Conservation (phyloP, 2,329 filamentous ascomycete genomes). For the Sclerotinia glacialis region DNA sequence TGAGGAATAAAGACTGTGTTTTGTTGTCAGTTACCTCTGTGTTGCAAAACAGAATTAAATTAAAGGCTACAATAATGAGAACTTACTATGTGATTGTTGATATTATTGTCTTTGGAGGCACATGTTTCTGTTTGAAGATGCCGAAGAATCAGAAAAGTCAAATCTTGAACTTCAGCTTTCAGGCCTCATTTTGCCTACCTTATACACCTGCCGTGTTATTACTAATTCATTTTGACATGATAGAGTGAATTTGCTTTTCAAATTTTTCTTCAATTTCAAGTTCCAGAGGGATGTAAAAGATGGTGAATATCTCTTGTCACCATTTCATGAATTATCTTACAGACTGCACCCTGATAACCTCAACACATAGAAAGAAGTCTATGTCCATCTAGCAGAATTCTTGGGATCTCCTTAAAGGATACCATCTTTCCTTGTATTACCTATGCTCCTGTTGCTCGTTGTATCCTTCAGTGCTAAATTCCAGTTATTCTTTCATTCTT, state of each 20-base stretch:
- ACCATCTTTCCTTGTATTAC: not conserved
- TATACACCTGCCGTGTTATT: not conserved
- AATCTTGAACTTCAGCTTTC: not conserved
- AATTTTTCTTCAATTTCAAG: not conserved
- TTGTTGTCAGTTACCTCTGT: not conserved
- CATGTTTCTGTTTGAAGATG: not conserved
- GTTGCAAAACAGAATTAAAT: not conserved
- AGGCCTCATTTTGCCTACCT: not conserved
- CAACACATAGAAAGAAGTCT: not conserved
- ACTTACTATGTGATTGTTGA: not conserved
- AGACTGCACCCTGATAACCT: not conserved
- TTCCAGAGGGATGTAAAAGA: not conserved
- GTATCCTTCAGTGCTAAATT: not conserved
- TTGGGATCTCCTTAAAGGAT: too few relatives aligned
- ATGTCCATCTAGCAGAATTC: not conserved
- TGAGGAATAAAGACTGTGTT: conserved; percentile 5
- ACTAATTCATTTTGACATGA: not conserved
- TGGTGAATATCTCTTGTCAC: not conserved
- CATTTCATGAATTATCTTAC: not conserved
- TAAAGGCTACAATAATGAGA: not conserved
- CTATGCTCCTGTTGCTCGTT: not conserved
- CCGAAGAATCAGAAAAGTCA: not conserved
- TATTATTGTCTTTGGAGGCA: not conserved
- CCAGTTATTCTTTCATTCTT: not conserved
- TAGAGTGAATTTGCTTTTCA: not conserved